Conservation (phyloP, 257 asterid genomes). For the Nicotiana undulata region DNA sequence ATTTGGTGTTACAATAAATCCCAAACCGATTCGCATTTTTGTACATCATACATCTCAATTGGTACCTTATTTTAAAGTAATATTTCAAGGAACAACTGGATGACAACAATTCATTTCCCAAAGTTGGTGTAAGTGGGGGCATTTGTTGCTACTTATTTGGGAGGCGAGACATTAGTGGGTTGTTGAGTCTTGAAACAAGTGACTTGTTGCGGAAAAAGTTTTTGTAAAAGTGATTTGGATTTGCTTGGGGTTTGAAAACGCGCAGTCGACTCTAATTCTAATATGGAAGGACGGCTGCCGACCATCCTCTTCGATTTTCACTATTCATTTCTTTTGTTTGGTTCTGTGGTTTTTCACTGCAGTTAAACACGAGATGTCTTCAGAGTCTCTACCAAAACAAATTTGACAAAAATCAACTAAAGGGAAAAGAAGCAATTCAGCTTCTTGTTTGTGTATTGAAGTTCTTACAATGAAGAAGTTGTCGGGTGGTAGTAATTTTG, state of each 20-base stretch:
- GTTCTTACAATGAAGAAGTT: no score
- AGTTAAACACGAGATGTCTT: not conserved
- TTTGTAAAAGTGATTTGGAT: not conserved
- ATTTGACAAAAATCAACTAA: no score
- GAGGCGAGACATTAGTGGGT: not conserved
- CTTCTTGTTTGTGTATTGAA: no score
- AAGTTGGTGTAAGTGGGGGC: not conserved
- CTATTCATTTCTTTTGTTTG: not conserved
- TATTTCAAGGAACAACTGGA: not conserved
- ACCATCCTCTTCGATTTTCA: not conserved
- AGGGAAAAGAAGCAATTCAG: no score
- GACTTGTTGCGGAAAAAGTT: not conserved
- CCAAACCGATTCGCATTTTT: not conserved
- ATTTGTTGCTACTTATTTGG: not conserved
- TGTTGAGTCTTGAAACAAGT: slow-evolving; percentile 1
- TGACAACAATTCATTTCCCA: not conserved
- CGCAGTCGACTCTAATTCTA: no score
- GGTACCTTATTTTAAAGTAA: not conserved
- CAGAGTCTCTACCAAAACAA: no score
- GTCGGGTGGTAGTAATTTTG: no score
- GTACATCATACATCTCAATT: not conserved
- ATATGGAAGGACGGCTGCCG: not conserved
- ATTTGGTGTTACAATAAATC: not conserved
- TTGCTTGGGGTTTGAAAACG: not conserved
- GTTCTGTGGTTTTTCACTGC: not conserved